Evolutionary conservation across 1,284 basidiomycete genomes (phyloP), one percentile per base, ranked within the genome.

Genomic region (Trametes pubescens): DNA sequence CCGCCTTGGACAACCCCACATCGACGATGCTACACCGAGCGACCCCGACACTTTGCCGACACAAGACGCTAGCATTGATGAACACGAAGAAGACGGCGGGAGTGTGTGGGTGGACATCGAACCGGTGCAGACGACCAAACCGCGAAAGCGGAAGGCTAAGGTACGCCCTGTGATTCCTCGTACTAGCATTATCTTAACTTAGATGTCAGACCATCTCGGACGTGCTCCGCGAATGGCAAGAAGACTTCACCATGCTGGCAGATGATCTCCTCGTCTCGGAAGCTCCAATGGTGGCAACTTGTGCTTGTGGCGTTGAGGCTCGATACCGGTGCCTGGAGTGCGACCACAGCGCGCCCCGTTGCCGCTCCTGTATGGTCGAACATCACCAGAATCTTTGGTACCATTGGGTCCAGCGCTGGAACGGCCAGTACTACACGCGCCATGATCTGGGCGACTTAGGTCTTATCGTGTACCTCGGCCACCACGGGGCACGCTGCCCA

Each of bases 331-430:
- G 40, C 40, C 2, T 43, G 6, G 40, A 43, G 2, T 43, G 40
- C 40, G 18, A 43, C 40, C 14, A 7, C 10, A 43, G 14, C 8
- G 3, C 3, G 1, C 40, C 40, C 13, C 16, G 4, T 2, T 43
- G 40, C 16, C 14, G 18, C 4, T 4, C 16, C 3, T 43, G 40
- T 16, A 43, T 43, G 4, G 40, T 43, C 18, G 16, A 47, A 24
- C 2, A 2, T 9, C 55, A 57, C 22, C 44, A 44, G 7, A 47
- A 57, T 26, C 44, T 47, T 1, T 40, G 40, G 24, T 47, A 35
- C 11, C 55, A 57, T n/a, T 34, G 55, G 44, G 14, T 57, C 2
- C 26, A 35, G 2, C n/a, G 13, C 8, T 57, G 55, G 43, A 57
- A 57, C 29, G 55, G 55, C 18, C 8, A 4, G 6, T 57, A 21